Evolutionary conservation across 176 grass and related monocot genomes (phyloP), one percentile per base, ranked within the genome.

Genomic region (Oryza coarctata): DNA sequence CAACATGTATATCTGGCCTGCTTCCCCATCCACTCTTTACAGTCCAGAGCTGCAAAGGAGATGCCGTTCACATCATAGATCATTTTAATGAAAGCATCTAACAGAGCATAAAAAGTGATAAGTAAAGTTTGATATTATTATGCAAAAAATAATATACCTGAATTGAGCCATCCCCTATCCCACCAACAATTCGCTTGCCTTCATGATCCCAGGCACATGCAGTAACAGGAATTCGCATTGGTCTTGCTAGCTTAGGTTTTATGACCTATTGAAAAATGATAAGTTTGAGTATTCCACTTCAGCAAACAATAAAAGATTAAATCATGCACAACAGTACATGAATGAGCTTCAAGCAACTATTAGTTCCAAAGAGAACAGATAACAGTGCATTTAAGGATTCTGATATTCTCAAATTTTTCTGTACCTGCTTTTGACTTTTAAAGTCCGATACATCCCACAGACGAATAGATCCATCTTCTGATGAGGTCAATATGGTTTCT

Each of bases 11-110:
- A 84, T 98, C 95, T 80, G 95, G 95, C 88, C 92, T 95, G 75
- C 95, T 98, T 81, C 95, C 95, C 95, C 95, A 98, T 76, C 95
- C 95, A 74, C 90, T 86, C 83, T 98, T 98, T 80, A 98, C 88
- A 47, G 85, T 98, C 95, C 95, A 98, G 44, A 98, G 13, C 95
- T 98, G 83, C 33, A 91, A 63, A 84, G 25, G 43, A 81, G 10
- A 75, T 62, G 43, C 26, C 20, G 76, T 76, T 65, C 27, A 32
- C 31, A 31, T 39, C 62, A 80, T 61, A 44, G 34, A 81, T 26
- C 10, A 68, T 44, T 26, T 60, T 76, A 65, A 80, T 23, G 25
- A 58, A 89, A 60, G 22, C 15, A 63, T 73, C 20, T 20, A n/a
- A 43, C 3, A 65, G 17, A 41, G 43, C 32, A 39, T 32, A 73